phyloP scores from a whole-genome alignment of 345 rosid species.

The Sonneratia caseolaris region DNA sequence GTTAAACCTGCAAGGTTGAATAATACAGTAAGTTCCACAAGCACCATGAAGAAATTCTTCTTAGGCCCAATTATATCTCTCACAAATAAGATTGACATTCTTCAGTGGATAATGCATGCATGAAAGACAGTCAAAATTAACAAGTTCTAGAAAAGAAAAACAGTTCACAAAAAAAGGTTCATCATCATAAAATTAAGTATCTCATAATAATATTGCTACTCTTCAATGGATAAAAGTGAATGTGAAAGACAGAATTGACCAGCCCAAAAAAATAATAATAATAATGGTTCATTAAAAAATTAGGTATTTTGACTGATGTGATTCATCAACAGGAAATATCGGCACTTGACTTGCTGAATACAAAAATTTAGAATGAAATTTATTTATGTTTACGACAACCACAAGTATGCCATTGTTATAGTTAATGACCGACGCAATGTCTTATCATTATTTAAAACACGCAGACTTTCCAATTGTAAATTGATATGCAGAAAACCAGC shows the following conservation, averaged over 20 bases:
- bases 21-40: neutral
- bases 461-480: neutral
- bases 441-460: neutral
- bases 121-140: neutral
- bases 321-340: neutral
- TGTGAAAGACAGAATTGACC: too few species aligned
- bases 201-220: too few species aligned
- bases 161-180: neutral
- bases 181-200: too few species aligned
- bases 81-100: neutral
- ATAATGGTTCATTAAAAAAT: neutral
- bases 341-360: neutral
- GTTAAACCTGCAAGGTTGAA: constrained; percentile 56
- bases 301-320: neutral
- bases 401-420: neutral
- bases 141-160: neutral
- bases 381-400: neutral
- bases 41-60: neutral
- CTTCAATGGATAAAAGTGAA: too few species aligned
- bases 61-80: neutral
- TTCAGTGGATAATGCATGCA: neutral
- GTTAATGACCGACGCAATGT: neutral
- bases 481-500: neutral
- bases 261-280: neutral
- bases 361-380: neutral